A percentile compares a stretch with the other conserved stretches of the same genome.
Evolutionary conservation across 176 grass and related monocot species (phyloP).

Genomic region (Eremochloa ophiuroides): DNA sequence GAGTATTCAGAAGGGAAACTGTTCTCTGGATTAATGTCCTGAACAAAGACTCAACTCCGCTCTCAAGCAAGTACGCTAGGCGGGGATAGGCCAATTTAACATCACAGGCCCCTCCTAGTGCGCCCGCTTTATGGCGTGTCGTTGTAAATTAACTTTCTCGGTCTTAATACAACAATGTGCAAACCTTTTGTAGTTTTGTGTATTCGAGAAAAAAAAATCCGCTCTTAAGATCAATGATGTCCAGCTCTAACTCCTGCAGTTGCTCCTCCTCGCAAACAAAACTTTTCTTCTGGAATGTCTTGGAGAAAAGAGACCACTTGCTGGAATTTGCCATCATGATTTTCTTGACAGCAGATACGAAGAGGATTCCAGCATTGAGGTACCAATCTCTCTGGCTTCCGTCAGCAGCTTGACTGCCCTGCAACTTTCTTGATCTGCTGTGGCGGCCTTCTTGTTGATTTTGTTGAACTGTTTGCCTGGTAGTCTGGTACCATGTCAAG

Average conservation of each 20-base stretch:
- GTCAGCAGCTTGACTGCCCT: neutral
- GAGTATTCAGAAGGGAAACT: neutral
- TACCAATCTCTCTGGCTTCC: neutral
- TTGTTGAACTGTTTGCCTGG: conserved; percentile 1
- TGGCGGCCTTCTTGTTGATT: neutral
- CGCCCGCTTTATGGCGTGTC: too few species aligned
- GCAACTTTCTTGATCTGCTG: neutral
- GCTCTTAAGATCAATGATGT: conserved; percentile 13
- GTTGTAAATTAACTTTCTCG: too few species aligned
- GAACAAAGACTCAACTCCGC: conserved; percentile 3
- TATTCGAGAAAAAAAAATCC: too few species aligned
- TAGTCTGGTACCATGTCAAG: too few species aligned
- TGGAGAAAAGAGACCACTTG: conserved; percentile 32
- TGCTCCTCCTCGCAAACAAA: conserved; percentile 7
- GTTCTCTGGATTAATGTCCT: neutral
- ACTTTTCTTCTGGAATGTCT: conserved; percentile 15
- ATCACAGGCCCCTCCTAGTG: too few species aligned
- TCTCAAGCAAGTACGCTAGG: too few species aligned
- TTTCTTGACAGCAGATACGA: neutral
- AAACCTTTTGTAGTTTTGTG: too few species aligned
- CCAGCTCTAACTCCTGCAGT: conserved; percentile 20
- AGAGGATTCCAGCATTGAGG: neutral
- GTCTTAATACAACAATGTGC: too few species aligned
- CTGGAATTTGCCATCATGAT: neutral
- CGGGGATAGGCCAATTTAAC: too few species aligned